Percentiles rank a stretch among this genome's conserved stretches.
Evolutionary conservation across 2,329 filamentous ascomycete genomes (phyloP).

Genomic region (Cercospora zeina): DNA sequence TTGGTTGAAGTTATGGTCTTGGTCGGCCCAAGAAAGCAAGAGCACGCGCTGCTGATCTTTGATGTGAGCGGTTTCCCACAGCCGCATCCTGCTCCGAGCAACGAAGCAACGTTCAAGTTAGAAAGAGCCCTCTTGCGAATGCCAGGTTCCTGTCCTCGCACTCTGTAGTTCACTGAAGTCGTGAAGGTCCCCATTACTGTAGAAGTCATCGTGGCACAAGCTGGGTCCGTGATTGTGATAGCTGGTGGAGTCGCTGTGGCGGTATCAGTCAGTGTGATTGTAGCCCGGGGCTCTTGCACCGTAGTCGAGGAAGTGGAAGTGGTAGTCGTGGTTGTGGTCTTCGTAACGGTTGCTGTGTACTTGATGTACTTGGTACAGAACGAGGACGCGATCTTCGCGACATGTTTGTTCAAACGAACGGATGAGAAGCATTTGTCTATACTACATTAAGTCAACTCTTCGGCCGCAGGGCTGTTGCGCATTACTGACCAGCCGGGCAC

Average conservation of each 20-base stretch:
- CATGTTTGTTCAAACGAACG: neutral
- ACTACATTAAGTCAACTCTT: neutral
- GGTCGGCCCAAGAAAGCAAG: slow-evolving; percentile 7
- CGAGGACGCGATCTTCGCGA: slow-evolving; percentile 7
- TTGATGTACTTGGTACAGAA: slow-evolving; percentile 20
- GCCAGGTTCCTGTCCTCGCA: neutral
- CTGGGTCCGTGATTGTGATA: neutral
- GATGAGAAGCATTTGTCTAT: slow-evolving; percentile 17
- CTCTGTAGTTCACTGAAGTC: neutral
- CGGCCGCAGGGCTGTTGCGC: no score
- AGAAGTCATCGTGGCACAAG: neutral
- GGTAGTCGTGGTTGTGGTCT: slow-evolving; percentile 1
- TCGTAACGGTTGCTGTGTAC: slow-evolving; percentile 8
- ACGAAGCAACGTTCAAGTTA: neutral
- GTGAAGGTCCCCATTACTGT: neutral
- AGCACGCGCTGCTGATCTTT: slow-evolving; percentile 17
- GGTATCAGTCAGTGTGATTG: neutral
- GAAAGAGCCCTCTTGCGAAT: slow-evolving; percentile 1
- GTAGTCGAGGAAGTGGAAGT: slow-evolving; percentile 5
- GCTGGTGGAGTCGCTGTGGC: neutral
- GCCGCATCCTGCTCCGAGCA: slow-evolving; percentile 10
- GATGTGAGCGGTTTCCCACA: neutral
- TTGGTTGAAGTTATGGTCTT: slow-evolving; percentile 8
- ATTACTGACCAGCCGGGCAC: slow-evolving; percentile 8
- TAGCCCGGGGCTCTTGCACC: neutral